Evolutionary conservation across 495 filamentous ascomycete species (phyloP), one percentile per base, ranked within the genome.

Genomic region (Clohesyomyces aquaticus): DNA sequence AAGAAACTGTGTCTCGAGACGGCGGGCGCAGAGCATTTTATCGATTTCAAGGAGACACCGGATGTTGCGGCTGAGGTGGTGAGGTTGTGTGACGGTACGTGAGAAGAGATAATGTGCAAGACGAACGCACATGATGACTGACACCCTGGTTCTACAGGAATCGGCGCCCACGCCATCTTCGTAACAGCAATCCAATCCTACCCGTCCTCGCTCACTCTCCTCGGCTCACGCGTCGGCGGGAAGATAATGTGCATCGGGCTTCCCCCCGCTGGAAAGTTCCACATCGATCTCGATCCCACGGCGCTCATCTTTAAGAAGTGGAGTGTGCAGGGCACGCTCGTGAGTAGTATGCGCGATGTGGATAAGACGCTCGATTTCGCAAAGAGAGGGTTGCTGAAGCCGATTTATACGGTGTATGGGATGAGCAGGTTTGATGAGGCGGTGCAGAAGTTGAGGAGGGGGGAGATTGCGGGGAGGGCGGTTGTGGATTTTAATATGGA

Each of bases 171-270:
- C 48, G 70, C 69, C 12, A 67, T 72, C 1, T 68, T 72, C 55
- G 67, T 72, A 22, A 72, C 70, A 2, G 70, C 67, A 1, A 50
- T 59, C 0, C 67, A 70, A 45, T 23, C 55, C 0, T 72, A 72
- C 52, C 58, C 61, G 12, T 29, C 42, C 35, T 57, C 67, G 21
- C 3, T 67, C 4, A 28, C 27, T 1, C 35, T 49, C 0, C 43
- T 68, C 25, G 70, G 70, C 4, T 26, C 21, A 11, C 41, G 70
- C 8, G 29, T 70, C 12, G 70, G 70, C 12, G 68, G 59, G 0
- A 65, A 55, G 57, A 63, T 72, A 11, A 72, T 72, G 67, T 72
- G 70, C 29, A 68, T 72, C 57, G 70, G 62, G 4, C 50, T 72
- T 14, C 70, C 70, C 10, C 55, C 67, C 12, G 59, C 48, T 4